Percentiles rank a stretch among this genome's conserved stretches.
phyloP scores from a whole-genome alignment of 257 asterid genomes.

The Solanum gracilifrons region DNA sequence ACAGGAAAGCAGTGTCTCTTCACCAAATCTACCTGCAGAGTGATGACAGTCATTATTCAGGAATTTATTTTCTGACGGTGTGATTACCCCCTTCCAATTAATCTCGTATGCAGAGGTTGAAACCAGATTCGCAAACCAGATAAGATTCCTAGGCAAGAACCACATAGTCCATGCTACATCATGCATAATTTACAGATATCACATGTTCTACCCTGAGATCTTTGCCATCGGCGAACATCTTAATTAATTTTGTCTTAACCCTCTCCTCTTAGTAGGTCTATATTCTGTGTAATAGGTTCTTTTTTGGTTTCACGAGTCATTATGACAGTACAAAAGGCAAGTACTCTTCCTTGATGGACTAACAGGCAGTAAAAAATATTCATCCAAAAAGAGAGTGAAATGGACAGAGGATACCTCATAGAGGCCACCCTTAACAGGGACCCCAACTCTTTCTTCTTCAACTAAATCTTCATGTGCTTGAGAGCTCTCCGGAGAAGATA shows the following conservation, averaged over 20 bases:
- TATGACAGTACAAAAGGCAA: neutral
- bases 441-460: conserved; percentile 97
- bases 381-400: neutral
- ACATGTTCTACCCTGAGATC: neutral
- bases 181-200: neutral
- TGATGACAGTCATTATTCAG: neutral
- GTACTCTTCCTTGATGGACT: neutral
- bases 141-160: neutral
- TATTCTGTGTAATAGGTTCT: neutral
- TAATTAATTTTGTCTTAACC: neutral
- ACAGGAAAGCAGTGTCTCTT: conserved; percentile 94
- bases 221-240: neutral
- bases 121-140: neutral
- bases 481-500: conserved; percentile 25
- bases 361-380: neutral
- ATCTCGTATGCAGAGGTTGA: neutral
- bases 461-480: conserved; percentile 19
- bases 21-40: conserved; percentile 76
- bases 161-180: neutral
- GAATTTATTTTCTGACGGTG: neutral
- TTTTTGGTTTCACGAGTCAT: neutral
- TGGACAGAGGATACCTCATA: conserved; percentile 55
- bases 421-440: conserved; percentile 94
- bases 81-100: neutral
- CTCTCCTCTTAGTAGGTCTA: neutral